A percentile compares a stretch with the other conserved stretches of the same genome.
phyloP scores from a whole-genome alignment of 2,329 filamentous ascomycete genomes.

The Fusarium papillatum region DNA sequence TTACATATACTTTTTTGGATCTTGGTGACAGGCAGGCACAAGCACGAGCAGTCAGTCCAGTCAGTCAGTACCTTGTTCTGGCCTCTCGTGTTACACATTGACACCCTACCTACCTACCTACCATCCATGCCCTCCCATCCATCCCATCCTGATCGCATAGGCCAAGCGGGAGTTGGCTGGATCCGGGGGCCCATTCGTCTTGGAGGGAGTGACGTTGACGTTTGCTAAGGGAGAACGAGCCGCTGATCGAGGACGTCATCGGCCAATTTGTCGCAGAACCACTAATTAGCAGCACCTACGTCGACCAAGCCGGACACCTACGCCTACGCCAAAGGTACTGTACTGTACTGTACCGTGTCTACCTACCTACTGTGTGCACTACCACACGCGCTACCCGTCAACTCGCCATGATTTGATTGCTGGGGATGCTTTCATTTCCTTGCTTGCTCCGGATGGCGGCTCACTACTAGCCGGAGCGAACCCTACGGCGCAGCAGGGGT shows the following conservation, averaged over 20 bases:
- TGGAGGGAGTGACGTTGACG: conserved; percentile 53
- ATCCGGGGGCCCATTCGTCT: conserved; percentile 30
- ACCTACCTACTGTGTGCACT: not conserved
- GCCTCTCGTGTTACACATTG: conserved; percentile 6
- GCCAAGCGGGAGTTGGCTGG: conserved; percentile 29
- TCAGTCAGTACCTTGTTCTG: conserved; percentile 5
- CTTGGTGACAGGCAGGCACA: conserved; percentile 33
- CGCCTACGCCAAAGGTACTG: no score
- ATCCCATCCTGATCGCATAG: conserved; percentile 12
- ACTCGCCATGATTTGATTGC: conserved; percentile 9
- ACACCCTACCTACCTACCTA: not conserved
- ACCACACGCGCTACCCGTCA: conserved; percentile 5
- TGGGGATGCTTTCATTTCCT: conserved; percentile 1
- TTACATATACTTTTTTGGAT: conserved; percentile 44
- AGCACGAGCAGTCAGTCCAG: not conserved
- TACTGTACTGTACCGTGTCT: no score
- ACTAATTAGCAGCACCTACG: conserved; percentile 8
- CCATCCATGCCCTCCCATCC: not conserved
- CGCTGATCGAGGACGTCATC: conserved; percentile 52
- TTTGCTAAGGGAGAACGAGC: conserved; percentile 44
- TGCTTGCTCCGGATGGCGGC: conserved; percentile 17
- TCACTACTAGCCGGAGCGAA: conserved; percentile 28
- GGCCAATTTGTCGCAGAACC: conserved; percentile 33
- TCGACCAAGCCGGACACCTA: conserved; percentile 20
- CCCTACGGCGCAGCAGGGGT: conserved; percentile 36